These are phyloP conservation scores for Cenchrus fungigraminus DNA, from an alignment of 176 grass and related monocot species.

Conservation along the genomic window DNA sequence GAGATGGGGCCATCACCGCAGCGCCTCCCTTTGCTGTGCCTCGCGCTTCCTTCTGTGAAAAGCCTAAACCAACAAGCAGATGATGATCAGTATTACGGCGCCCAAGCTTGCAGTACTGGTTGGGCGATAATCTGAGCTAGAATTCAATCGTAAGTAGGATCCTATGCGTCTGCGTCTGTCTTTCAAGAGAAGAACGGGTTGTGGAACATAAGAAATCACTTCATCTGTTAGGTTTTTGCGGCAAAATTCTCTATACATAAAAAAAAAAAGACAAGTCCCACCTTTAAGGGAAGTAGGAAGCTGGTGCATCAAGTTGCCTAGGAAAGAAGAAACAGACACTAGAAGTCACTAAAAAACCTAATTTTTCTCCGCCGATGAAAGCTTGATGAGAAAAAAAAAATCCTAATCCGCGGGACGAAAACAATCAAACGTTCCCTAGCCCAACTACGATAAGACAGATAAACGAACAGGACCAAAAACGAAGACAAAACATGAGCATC, in stretches of 20 bases:
- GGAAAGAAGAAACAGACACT: conserved; percentile 31
- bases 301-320: conserved; percentile 35
- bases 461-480: not conserved
- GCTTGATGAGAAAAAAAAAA: not conserved
- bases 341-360: not conserved
- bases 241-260: too few relatives aligned
- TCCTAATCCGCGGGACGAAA: conserved; percentile 1
- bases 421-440: not conserved
- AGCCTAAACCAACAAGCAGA: conserved; percentile 26
- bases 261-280: not conserved
- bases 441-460: too few relatives aligned
- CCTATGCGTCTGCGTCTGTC: too few relatives aligned
- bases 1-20: conserved; percentile 48
- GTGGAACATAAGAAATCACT: not conserved
- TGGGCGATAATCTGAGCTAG: not conserved
- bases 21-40: not conserved
- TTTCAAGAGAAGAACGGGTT: not conserved
- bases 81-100: not conserved
- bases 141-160: not conserved
- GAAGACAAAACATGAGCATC: not conserved
- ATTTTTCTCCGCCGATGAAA: not conserved
- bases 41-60: not conserved
- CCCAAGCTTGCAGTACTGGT: not conserved
- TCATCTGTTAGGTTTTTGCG: not conserved
- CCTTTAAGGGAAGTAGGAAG: conserved; percentile 20